Evolutionary conservation across 139 green algal genomes (phyloP).

Genomic region (Coelastrella sp.): DNA sequence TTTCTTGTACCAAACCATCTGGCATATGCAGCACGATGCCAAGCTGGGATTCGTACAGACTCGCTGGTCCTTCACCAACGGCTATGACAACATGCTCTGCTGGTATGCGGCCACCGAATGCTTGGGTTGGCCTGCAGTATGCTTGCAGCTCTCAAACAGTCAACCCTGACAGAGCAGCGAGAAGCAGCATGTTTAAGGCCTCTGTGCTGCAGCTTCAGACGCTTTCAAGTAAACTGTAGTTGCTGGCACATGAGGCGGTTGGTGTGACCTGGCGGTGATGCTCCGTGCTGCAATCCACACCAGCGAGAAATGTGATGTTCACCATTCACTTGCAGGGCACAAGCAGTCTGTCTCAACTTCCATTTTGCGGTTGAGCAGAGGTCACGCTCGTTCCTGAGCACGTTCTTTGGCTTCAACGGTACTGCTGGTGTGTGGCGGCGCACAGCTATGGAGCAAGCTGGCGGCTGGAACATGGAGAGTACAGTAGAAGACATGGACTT

Average conservation of each 20-base stretch:
- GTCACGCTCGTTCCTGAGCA: constrained; percentile 64
- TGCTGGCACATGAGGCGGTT: too few species aligned
- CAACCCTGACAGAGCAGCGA: too few species aligned
- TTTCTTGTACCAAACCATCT: constrained; percentile 49
- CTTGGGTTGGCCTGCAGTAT: background rate
- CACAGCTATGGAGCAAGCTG: constrained; percentile 85
- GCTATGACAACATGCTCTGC: constrained; percentile 52
- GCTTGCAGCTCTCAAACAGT: background rate
- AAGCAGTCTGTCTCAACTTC: constrained; percentile 59
- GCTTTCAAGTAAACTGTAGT: too few species aligned
- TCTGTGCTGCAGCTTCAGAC: too few species aligned
- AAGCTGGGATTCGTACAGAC: constrained; percentile 83
- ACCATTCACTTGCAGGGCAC: constrained; percentile 7
- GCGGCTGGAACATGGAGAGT: constrained; percentile 90
- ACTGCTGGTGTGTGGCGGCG: constrained; percentile 70
- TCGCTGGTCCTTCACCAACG: constrained; percentile 81
- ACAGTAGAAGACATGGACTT: constrained; percentile 69
- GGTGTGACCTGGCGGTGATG: too few species aligned
- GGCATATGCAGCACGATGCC: constrained; percentile 45
- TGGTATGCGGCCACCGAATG: constrained; percentile 5
- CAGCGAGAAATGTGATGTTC: too few species aligned
- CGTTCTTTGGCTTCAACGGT: constrained; percentile 80
- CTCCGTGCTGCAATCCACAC: too few species aligned
- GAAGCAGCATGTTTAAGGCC: too few species aligned
- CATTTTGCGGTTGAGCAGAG: constrained; percentile 78